Base-by-base conservation (phyloP, 2,329 filamentous ascomycete genomes). In the Colletotrichum sojae region DNA sequence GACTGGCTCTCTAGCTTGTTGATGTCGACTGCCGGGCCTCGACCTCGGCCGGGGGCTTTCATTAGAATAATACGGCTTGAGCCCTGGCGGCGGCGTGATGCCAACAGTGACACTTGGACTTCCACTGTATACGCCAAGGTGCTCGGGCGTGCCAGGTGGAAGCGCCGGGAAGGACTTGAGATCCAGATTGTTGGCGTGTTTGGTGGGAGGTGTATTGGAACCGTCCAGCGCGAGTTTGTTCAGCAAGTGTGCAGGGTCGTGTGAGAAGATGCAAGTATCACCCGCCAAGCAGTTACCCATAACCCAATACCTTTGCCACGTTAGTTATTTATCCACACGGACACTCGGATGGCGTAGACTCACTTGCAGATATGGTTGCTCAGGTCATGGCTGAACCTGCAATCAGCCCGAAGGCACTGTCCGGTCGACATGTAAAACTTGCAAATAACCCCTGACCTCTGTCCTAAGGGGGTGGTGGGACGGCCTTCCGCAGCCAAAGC, bases 361-460 rank as follows among this genome's bases (percentile, higher is more conserved):
- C 85, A 97, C 94, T 98, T 98, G 95, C 96, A 99, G 71, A 99
- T 88, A 76, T 98, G 96, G 77, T 93, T 97, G 77, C 94, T 97
- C 52, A 97, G 88, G 79, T 99, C 95, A 80, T 99, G 96, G 74
- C 95, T 97, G 81, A 98, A 99, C 67, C 95, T 92, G 80, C 96
- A 99, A 80, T 99, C 96, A 69, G 95, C 95, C 68, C 96, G 90
- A 61, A 98, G 90, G 79, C 96, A 99, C 80, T 96, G 93, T n/a
- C 96, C 96, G 8, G 93, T 97, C 10, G 95, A 95, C 72, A 99
- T 85, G 85, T 94, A 98, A 80, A 98, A 99, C 81, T 97, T 97
- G 88, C 96, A 99, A 49, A 98, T 93, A 46, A 98, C 92, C 27
- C 94, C 92, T 71, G 92, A 94, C 79, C 94, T 95, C 74, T 92